Percentiles rank a stretch among this genome's conserved stretches.
Evolutionary conservation across 495 filamentous ascomycete genomes (phyloP).

Genomic region (Echria macrotheca): DNA sequence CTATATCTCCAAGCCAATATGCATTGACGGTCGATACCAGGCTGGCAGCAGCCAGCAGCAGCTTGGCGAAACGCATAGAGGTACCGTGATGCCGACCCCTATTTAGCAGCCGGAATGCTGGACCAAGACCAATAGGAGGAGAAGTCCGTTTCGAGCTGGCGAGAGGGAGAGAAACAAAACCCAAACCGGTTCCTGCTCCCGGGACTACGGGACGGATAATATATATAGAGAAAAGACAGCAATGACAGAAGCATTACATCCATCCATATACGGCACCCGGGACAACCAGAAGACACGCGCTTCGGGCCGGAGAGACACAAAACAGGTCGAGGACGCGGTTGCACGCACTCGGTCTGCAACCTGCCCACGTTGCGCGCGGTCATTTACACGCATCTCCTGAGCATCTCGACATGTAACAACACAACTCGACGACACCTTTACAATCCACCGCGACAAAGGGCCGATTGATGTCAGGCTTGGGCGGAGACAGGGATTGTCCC

Average conservation of each 20-base stretch:
- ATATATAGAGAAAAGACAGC: not conserved
- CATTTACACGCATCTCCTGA: constrained; percentile 5
- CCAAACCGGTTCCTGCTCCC: not conserved
- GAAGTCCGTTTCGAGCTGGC: not conserved
- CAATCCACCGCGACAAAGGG: constrained; percentile 10
- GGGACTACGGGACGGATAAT: constrained; percentile 9
- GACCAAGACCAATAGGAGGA: not conserved
- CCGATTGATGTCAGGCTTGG: constrained; percentile 2
- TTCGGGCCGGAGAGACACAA: constrained; percentile 1
- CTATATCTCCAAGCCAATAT: constrained; percentile 41
- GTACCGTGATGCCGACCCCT: not conserved
- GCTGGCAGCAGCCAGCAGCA: constrained; percentile 35
- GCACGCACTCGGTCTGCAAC: no score
- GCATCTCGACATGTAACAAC: constrained; percentile 1
- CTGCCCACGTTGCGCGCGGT: not conserved
- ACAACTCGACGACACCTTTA: not conserved
- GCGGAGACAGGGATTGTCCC: not conserved
- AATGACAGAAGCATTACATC: not conserved
- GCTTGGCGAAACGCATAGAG: constrained; percentile 35
- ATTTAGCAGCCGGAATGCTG: constrained; percentile 1
- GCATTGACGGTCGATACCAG: constrained; percentile 34
- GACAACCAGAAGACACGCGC: not conserved
- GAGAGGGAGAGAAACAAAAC: constrained; percentile 7
- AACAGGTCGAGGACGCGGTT: not conserved
- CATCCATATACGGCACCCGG: not conserved